Evolutionary conservation across 1,284 basidiomycete species (phyloP), one percentile per base, ranked within the genome.

Genomic region (Cutaneotrichosporon sp.): DNA sequence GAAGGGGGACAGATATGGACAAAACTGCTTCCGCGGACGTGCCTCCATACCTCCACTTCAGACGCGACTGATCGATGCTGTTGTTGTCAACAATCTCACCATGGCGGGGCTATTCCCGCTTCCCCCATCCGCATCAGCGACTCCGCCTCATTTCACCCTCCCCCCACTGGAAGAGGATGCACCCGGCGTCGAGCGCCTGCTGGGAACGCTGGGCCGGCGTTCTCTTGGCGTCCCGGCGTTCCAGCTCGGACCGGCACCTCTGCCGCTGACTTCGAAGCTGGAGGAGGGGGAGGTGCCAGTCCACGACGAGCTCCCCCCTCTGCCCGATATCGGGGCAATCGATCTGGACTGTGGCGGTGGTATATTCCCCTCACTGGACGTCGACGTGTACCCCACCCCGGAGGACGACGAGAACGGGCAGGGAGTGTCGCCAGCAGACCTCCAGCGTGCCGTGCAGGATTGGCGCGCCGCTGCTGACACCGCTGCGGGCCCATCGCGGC

Each of bases 121-220:
- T n/a, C n/a, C n/a, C n/a, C n/a, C n/a, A n/a, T n/a, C n/a, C n/a
- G n/a, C n/a, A n/a, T n/a, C n/a, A n/a, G n/a, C n/a, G n/a, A n/a
- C n/a, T n/a, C n/a, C n/a, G n/a, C n/a, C n/a, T n/a, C n/a, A n/a
- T n/a, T 67, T 63, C 44, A 26, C 47, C 31, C 59, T 67, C 7
- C 65, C 65, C 5, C 32, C 37, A n/a, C 51, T 67, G 31, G 62
- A 65, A 33, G 63, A 67, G 38, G 37, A 59, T 48, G 56, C 64
- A 17, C 57, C 63, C 2, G 62, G 61, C 16, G 54, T 55, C 4
- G 62, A 67, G 20, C 49, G 65, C 10, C 47, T 67, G 17, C 37
- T 67, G 16, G 54, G 47, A 6, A 32, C 46, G 5, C 26, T 44
- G 17, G 42, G 42, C 9, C 27, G 27, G 9, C 7, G 19, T 17